Evolutionary conservation across 108 stramenopile genomes (phyloP).

Genomic region (Craspedostauros australis): DNA sequence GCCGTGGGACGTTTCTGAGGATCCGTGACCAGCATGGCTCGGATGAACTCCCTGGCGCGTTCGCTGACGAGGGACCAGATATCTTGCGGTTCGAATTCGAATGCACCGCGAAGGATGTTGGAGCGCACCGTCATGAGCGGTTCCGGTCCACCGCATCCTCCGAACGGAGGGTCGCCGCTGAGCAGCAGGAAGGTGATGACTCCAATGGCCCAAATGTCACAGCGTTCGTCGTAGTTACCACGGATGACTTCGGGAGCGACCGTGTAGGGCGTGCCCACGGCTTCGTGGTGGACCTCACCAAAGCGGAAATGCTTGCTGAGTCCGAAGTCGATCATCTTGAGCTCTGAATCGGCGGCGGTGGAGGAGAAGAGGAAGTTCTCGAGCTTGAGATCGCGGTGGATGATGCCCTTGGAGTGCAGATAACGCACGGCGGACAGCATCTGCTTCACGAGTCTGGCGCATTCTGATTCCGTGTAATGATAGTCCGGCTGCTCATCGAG

Average conservation of each 20-base stretch:
- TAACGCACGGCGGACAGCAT: constrained; percentile 84
- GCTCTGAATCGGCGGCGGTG: constrained; percentile 41
- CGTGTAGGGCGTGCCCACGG: constrained; percentile 79
- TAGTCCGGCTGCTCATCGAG: constrained; percentile 77
- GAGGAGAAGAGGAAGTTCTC: constrained; percentile 89
- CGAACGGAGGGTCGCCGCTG: constrained; percentile 77
- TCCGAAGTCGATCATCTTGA: constrained; percentile 93
- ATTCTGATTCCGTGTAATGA: constrained; percentile 74
- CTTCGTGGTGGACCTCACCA: constrained; percentile 77
- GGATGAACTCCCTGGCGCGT: constrained; percentile 82
- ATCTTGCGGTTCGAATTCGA: constrained; percentile 59
- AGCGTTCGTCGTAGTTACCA: constrained; percentile 71
- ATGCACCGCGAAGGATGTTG: constrained; percentile 53
- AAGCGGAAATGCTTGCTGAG: constrained; percentile 82
- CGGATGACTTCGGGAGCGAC: constrained; percentile 79
- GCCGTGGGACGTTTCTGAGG: constrained; percentile 75
- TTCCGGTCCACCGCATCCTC: constrained; percentile 74
- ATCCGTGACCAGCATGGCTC: constrained; percentile 69
- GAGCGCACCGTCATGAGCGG: constrained; percentile 61
- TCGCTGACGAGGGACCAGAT: constrained; percentile 57
- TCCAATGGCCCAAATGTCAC: constrained; percentile 79
- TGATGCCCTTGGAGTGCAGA: constrained; percentile 82
- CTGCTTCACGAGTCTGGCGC: constrained; percentile 77
- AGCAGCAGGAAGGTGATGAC: constrained; percentile 74
- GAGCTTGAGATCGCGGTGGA: constrained; percentile 81